Base-by-base conservation (phyloP, 2,329 filamentous ascomycete species). In the Calonectria pteridis region DNA sequence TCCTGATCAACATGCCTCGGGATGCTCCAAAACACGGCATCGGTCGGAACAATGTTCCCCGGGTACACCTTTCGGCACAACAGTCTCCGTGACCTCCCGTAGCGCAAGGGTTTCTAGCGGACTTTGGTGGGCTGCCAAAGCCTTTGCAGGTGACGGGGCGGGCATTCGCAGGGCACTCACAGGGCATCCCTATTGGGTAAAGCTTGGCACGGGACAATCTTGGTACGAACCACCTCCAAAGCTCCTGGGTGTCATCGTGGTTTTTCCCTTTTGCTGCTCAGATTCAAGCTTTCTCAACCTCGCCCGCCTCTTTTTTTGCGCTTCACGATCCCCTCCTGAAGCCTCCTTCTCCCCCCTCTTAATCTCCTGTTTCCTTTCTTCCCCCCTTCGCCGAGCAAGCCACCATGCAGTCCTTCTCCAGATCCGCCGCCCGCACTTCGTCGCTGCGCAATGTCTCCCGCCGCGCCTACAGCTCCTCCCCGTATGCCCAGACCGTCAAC, bases 371-470 rank as follows among this genome's bases (percentile, higher is more conserved):
- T 67, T 76, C 63, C 59, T 62, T 71, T 31, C n/a, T 71, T 62
- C 67, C 59, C 51, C 43, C 72, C 67, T 18, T 67, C 67, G 58
- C 69, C 73, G 70, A 67, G 46, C 71, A 73, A 73, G 66, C 72
- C 87, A 92, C 84, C 82, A 98, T 98, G 96, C 95, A 97, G 91
- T 93, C 95, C 83, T 88, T 98, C 87, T 90, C 93, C 84, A 93
- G 94, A 90, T 84, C 84, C 86, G 82, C 87, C 90, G 90, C 88
- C 92, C 90, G 88, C 93, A 89, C 87, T 87, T 93, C 88, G 91
- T 89, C 91, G 87, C 91, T 89, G 88, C 92, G 87, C 90, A 93
- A 90, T 81, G 83, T 87, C 76, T 85, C 89, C 83, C 91, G 91
- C 84, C 93, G 95, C 85, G 87, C 89, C 80, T 98, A 98, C 89